These are phyloP conservation scores for Fusarium denticulatum DNA, from an alignment of 2,329 filamentous ascomycete genomes.

Conservation along the genomic window DNA sequence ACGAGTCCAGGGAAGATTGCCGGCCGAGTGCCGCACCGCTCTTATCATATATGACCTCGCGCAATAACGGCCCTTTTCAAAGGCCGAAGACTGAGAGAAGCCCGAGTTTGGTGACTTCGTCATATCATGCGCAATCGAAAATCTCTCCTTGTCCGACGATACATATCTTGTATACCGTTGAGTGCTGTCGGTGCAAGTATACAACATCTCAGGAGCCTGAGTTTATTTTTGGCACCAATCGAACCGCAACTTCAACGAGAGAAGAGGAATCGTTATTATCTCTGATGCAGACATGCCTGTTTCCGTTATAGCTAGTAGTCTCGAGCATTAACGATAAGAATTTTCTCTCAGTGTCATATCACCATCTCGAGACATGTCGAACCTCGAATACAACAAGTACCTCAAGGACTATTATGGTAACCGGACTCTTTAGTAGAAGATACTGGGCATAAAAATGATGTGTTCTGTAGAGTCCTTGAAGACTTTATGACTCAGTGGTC, in stretches of 20 bases:
- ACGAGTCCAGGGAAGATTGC: not conserved
- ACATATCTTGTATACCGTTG: not conserved
- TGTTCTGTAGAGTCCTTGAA: not conserved
- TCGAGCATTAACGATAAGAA: not conserved
- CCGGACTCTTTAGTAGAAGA: not conserved
- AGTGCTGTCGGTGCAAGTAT: not conserved
- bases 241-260: not conserved
- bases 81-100: not conserved
- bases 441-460: not conserved
- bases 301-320: not conserved
- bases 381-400: not conserved
- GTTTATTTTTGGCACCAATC: not conserved
- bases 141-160: not conserved
- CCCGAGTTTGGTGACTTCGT: not conserved
- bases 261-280: not conserved
- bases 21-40: constrained; percentile 22
- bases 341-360: no score
- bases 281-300: not conserved
- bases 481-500: not conserved
- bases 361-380: not conserved
- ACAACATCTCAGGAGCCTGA: not conserved
- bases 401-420: not conserved
- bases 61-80: not conserved
- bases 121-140: not conserved
- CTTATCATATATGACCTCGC: not conserved